Evolutionary conservation across 2,329 filamentous ascomycete species (phyloP).

Genomic region (Metarhizium rileyi): DNA sequence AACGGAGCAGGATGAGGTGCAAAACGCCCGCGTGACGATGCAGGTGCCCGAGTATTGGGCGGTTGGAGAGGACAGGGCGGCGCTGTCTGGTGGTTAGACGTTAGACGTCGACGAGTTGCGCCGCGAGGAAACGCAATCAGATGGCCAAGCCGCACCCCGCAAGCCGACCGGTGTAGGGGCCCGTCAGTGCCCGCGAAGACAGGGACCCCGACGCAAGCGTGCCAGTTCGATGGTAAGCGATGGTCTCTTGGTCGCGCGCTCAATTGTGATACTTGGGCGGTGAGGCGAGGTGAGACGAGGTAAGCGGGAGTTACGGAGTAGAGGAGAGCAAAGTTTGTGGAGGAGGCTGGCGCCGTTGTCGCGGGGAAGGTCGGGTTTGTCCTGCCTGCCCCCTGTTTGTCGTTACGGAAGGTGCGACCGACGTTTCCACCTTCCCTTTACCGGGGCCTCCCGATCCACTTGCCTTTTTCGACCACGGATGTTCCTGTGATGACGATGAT

Average conservation of each 20-base stretch:
- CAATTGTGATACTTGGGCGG: not conserved
- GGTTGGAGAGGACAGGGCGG: not conserved
- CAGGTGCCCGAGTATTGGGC: not conserved
- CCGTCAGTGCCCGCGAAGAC: not conserved
- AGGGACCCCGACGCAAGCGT: not conserved
- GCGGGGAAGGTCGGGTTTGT: not conserved
- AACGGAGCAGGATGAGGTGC: not conserved
- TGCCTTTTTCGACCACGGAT: no score
- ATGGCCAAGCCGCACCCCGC: not conserved
- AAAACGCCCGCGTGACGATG: slow-evolving; percentile 5
- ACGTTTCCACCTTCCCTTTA: no score
- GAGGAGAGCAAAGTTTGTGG: not conserved
- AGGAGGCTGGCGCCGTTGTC: not conserved
- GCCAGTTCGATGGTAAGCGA: not conserved
- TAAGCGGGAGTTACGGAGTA: no score
- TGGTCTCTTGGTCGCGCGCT: not conserved
- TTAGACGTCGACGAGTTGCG: not conserved
- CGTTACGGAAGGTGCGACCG: no score
- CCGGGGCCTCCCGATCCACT: no score
- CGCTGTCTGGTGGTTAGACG: not conserved
- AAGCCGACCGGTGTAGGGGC: not conserved
- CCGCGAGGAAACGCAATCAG: not conserved
- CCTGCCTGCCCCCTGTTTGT: no score
- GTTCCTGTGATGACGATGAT: no score
- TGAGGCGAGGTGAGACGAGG: not conserved